Evolutionary conservation across 306 rosid species (phyloP), one percentile per base, ranked within the genome.

Genomic region (Mimosa pudica): DNA sequence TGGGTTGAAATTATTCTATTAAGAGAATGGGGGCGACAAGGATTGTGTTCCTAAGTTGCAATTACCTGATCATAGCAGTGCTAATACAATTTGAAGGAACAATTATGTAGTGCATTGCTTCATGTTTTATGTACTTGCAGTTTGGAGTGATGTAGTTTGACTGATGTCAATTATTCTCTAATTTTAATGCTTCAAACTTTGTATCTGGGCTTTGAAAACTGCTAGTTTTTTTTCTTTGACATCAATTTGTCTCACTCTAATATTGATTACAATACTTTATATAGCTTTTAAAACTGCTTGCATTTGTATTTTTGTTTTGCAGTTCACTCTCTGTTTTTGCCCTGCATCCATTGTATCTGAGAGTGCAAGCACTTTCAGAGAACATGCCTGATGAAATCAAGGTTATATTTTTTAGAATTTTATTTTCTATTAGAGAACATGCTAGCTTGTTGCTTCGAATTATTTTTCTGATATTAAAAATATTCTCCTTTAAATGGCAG

Each of bases 291-390:
- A 32, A 45, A 74, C 32, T 42, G 46, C 57, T 81, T 85, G 63
- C 45, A 9, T 24, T 41, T 6, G 1, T 79, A 45, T 1, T 80
- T 69, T 63, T 80, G 49, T 46, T 62, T 75, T 88, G 86, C 98
- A 95, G 98, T 82, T 95, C 98, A 66, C 92, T 95, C 55, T 95
- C 98, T 32, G 98, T 95, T 70, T 95, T 82, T 88, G 98, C 98
- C 16, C 76, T 95, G 85, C 98, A 95, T 87, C 98, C 98, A 8
- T 86, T 95, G 71, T 95, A 95, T 91, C 81, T 95, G 79, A 87
- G 97, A 86, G 94, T 95, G 70, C 93, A 95, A 77, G 94, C 92
- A 77, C 97, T 95, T 83, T 92, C 98, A 52, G 85, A 84, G 57
- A 90, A 88, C 74, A 79, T 92, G 70, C 89, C 97, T 35, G 87